Evolutionary conservation across 352 stramenopile species (phyloP), one percentile per base, ranked within the genome.

Genomic region (Phytopythium boreale): DNA sequence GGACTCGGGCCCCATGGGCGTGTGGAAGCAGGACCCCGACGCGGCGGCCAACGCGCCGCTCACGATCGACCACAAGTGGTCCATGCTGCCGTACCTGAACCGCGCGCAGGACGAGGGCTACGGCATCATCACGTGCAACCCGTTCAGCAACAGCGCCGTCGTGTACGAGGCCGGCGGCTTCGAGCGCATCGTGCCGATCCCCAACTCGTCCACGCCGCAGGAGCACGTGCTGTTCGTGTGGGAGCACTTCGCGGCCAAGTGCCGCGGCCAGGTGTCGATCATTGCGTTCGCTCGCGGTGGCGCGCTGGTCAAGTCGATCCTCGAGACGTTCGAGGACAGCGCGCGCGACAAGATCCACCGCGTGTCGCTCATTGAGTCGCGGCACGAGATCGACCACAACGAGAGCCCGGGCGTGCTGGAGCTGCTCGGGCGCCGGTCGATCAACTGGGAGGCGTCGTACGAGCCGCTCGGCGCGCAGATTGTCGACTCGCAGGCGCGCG

Each of bases 141-240:
- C 88, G 29, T 96, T 93, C 62, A 82, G 84, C 11, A 96, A 96
- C 61, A 90, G 70, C n/a, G 87, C 87, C 17, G 85, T 95, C 8
- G 88, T 96, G 14, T 95, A 95, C 66, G 88, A 96, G 79, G 87
- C 88, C 5, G 88, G 88, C 46, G 88, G 88, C 0, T 91, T 94
- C 55, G 88, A 96, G 59, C 84, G 88, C n/a, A 77, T 80, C 24
- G 84, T 96, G 58, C 88, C 88, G 14, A 84, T 96, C 59, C 88
- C 87, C 7, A 91, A 91, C 73, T 96, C 88, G 10, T 79, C 82
- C 1, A 87, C 87, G 12, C 88, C 88, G 1, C 87, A 82, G n/a
- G 88, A 96, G 62, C 88, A 96, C 70, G 79, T 93, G 43, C 70
- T 92, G 20, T 96, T 92, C 59, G 87, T 96, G n/a, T 96, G 88